Percentiles rank a stretch among this genome's conserved stretches.
Conservation (phyloP, 2,329 filamentous ascomycete species). For the Phyllosticta paracitricarpa region DNA sequence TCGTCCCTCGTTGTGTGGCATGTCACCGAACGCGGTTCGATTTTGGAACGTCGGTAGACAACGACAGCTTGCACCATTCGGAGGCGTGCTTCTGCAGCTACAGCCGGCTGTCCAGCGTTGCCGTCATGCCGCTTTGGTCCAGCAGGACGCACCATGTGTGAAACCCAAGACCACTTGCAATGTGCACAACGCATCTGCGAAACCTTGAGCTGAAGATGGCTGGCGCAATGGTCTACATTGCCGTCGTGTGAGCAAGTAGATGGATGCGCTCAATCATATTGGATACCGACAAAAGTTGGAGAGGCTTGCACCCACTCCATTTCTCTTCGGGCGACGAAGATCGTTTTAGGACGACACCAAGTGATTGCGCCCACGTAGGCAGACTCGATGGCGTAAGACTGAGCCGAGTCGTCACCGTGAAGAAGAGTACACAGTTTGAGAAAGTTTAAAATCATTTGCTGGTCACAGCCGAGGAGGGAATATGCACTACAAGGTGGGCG, state of each 20-base stretch:
- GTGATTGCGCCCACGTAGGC: not conserved
- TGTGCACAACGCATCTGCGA: constrained; percentile 4
- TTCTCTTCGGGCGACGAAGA: not conserved
- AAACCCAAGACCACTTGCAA: not conserved
- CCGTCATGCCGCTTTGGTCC: not conserved
- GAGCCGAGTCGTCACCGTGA: not conserved
- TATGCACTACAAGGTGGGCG: not conserved
- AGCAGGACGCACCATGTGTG: not conserved
- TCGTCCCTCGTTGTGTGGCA: not conserved
- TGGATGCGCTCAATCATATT: not conserved
- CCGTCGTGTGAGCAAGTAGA: not conserved
- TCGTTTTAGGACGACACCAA: not conserved
- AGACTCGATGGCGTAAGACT: not conserved
- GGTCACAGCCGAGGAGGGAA: not conserved
- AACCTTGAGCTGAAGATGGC: not conserved
- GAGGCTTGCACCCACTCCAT: not conserved
- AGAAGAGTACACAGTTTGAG: not conserved
- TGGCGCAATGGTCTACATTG: not conserved
- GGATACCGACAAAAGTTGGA: not conserved
- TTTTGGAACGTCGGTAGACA: constrained; percentile 1
- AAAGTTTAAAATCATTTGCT: not conserved
- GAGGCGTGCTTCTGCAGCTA: not conserved
- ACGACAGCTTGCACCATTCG: constrained; percentile 1
- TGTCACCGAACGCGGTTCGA: not conserved
- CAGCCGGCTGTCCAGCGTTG: not conserved